A percentile compares a stretch with the other conserved stretches of the same genome.
Evolutionary conservation across 495 filamentous ascomycete species (phyloP).

Genomic region (Aspergillus haitiensis): DNA sequence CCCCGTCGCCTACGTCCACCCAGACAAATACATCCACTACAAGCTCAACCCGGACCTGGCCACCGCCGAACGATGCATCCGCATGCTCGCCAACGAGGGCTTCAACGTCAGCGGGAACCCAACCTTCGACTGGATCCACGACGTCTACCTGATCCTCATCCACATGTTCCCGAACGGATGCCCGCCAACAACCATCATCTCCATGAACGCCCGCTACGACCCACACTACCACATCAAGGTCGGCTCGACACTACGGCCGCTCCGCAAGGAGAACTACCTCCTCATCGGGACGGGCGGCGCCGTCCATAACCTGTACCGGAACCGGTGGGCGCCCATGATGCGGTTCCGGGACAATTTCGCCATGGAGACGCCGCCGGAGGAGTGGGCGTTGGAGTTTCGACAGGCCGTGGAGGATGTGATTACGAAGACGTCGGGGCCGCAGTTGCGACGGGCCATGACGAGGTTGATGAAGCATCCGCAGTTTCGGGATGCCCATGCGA

Average conservation of each 20-base stretch:
- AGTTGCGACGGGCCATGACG: slow-evolving; percentile 49
- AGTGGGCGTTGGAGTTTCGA: slow-evolving; percentile 58
- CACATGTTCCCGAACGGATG: slow-evolving; percentile 60
- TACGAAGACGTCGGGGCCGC: slow-evolving; percentile 45
- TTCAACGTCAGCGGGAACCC: slow-evolving; percentile 50
- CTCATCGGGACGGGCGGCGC: slow-evolving; percentile 62
- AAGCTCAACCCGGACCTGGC: slow-evolving; percentile 54
- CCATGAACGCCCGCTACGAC: slow-evolving; percentile 59
- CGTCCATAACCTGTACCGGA: slow-evolving; percentile 64
- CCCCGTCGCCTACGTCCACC: slow-evolving; percentile 60
- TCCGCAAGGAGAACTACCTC: slow-evolving; percentile 52
- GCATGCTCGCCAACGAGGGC: slow-evolving; percentile 44
- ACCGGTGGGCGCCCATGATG: slow-evolving; percentile 61
- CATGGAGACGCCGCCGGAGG: slow-evolving; percentile 53
- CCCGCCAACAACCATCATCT: slow-evolving; percentile 59
- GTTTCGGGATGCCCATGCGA: slow-evolving; percentile 61
- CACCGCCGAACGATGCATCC: slow-evolving; percentile 46
- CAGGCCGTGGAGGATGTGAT: slow-evolving; percentile 59
- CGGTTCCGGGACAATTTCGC: slow-evolving; percentile 61
- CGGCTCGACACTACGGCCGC: slow-evolving; percentile 50
- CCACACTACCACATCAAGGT: slow-evolving; percentile 60
- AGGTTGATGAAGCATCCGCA: slow-evolving; percentile 61
- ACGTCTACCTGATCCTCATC: slow-evolving; percentile 62
- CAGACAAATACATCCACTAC: slow-evolving; percentile 58
- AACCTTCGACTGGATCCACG: slow-evolving; percentile 64